Evolutionary conservation across 805 yeast species (phyloP).

Genomic region (Candida ulmi): DNA sequence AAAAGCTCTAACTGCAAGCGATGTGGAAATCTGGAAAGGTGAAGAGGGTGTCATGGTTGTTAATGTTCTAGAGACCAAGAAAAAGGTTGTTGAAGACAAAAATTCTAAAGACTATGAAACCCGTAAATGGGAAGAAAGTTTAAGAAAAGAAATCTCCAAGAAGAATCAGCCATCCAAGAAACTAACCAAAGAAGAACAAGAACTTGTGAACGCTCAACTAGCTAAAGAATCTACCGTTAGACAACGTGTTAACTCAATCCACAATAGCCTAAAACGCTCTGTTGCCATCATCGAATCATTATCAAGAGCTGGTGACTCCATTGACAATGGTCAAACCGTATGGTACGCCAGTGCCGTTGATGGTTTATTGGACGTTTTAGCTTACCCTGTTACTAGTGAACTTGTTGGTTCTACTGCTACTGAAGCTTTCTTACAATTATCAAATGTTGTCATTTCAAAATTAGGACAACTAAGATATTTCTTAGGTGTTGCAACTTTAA

Average conservation of each 20-base stretch:
- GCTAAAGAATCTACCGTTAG: conserved; percentile 57
- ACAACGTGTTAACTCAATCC: conserved; percentile 32
- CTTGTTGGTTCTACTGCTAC: conserved; percentile 41
- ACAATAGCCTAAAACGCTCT: conserved; percentile 39
- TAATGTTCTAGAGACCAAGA: conserved; percentile 48
- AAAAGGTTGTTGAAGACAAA: conserved; percentile 48
- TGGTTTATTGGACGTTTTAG: conserved; percentile 40
- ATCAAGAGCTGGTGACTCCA: conserved; percentile 39
- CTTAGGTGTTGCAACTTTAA: conserved; percentile 66
- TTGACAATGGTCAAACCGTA: conserved; percentile 55
- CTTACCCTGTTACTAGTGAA: conserved; percentile 26
- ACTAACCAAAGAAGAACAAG: conserved; percentile 72
- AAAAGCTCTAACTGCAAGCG: conserved; percentile 37
- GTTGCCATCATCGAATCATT: conserved; percentile 49
- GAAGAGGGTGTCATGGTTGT: conserved; percentile 65
- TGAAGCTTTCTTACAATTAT: conserved; percentile 47
- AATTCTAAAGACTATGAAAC: conserved; percentile 83
- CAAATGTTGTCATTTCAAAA: conserved; percentile 46
- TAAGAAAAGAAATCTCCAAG: conserved; percentile 67
- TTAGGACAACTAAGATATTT: conserved; percentile 44
- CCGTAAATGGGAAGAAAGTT: conserved; percentile 81
- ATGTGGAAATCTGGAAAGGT: conserved; percentile 61
- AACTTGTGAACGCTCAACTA: conserved; percentile 55
- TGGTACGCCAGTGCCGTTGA: conserved; percentile 74
- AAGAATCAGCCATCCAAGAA: conserved; percentile 47